Evolutionary conservation across 176 grass and related monocot species (phyloP), one percentile per base, ranked within the genome.

Genomic region (Zoysia japonica): DNA sequence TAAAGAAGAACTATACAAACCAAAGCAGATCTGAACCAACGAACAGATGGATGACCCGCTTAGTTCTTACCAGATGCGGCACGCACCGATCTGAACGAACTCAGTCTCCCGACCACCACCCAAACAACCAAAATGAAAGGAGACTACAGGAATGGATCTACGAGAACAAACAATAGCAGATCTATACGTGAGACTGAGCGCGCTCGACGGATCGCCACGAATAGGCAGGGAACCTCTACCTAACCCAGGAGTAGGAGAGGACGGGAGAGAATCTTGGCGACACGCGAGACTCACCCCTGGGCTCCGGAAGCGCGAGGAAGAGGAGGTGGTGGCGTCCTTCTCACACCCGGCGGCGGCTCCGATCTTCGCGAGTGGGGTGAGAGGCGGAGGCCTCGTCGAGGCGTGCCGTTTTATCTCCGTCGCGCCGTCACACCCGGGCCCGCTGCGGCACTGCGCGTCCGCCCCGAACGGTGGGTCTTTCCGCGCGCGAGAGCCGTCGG

Each of bases 261-360:
- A n/a, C 63, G 59, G 17, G 37, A 11, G 4, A 11, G 72, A 15
- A 19, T 43, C 15, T 38, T 4, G 14, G 19, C 3, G 86, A 53
- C 38, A 40, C 16, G 48, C 68, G 72, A 12, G 13, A 67, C 87
- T 89, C 73, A 89, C 78, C 78, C 87, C 72, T 82, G 61, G 45
- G 83, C 76, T 42, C 45, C 73, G 61, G 87, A 82, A 73, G 82
- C 63, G 82, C 63, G 81, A 47, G 15, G 69, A 61, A n/a, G 15
- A 53, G 68, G 42, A 53, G 50, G 15, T 41, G 78, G 41, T 61
- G 65, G 72, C 72, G 54, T 84, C 52, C 46, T 64, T 46, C 57
- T 41, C 16, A 46, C 17, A 37, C 72, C 41, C 61, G 83, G 78
- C 83, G 78, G 78, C 83, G 78, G 78, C 70, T 88, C 70, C 76